Evolutionary conservation across 2,329 filamentous ascomycete species (phyloP), one percentile per base, ranked within the genome.

Genomic region (Metarhizium sp.): DNA sequence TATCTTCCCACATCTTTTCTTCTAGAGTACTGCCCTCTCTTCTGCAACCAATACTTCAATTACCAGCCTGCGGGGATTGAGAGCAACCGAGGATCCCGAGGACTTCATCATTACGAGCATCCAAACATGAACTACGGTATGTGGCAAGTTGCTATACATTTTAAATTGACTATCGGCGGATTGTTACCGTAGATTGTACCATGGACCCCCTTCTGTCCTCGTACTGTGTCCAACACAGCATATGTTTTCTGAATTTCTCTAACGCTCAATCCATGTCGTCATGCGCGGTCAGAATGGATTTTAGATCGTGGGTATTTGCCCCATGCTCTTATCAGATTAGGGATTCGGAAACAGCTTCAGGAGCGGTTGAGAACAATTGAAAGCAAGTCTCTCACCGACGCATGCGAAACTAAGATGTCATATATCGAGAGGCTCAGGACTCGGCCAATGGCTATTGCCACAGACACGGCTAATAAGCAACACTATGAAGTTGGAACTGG

Each of bases 401-500:
- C 75, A 16, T 80, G 80, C 57, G 74, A 76, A 56, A 75, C 75
- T 56, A 88, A 88, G 67, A 84, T 86, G 78, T 71, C 71, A 29
- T 88, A 85, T 64, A 75, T 88, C 11, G 73, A 80, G 52, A 68
- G 75, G 3, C 73, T 87, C n/a, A 76, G 81, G 20, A 73, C 71
- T 16, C 74, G 78, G 40, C 84, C 84, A 11, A 87, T 88, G 59
- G 86, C 85, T n/a, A 78, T 88, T 61, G 81, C 86, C 66, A 87
- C 84, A 1, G 76, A 75, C 3, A 72, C 76, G 2, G 85, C 86
- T 25, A 88, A 88, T 66, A 72, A 79, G 62, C 85, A 88, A 74
- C 85, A 88, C 68, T 88, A 89, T 64, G 85, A 88, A 69, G 85
- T 88, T 45, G 83, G 82, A 43, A 86, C 85, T 0, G 81, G 81